Conservation (phyloP, 2,329 filamentous ascomycete species). For the Volutella citrinella region DNA sequence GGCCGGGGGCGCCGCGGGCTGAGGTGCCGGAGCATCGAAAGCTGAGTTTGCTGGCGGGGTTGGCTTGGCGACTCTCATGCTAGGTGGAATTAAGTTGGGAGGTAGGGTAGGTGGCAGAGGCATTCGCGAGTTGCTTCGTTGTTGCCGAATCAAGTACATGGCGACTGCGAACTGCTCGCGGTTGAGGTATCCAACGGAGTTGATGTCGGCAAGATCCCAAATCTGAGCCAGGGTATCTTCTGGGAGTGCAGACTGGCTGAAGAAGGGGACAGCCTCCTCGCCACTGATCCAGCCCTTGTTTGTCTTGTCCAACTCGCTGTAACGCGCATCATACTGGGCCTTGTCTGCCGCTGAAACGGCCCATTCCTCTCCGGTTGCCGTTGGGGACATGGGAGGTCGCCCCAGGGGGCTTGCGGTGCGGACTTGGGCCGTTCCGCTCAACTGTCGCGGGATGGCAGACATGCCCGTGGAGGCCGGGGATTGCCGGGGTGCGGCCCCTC, state of each 20-base stretch:
- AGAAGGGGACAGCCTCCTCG: constrained; percentile 90
- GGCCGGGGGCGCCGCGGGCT: constrained; percentile 37
- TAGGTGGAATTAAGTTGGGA: constrained; percentile 78
- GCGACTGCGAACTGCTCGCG: constrained; percentile 94
- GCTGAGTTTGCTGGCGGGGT: constrained; percentile 50
- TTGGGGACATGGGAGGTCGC: constrained; percentile 45
- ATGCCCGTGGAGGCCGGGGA: constrained; percentile 52
- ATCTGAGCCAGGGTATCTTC: constrained; percentile 91
- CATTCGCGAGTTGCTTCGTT: constrained; percentile 64
- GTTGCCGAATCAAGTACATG: constrained; percentile 94
- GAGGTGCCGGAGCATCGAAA: constrained; percentile 46
- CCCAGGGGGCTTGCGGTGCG: constrained; percentile 59
- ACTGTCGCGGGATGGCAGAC: constrained; percentile 75
- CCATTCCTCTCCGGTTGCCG: constrained; percentile 62
- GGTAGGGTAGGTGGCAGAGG: constrained; percentile 75
- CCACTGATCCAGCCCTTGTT: constrained; percentile 84
- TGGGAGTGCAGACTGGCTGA: constrained; percentile 85
- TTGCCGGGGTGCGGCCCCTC: constrained; percentile 48
- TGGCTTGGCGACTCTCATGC: constrained; percentile 65
- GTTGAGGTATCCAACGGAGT: constrained; percentile 79
- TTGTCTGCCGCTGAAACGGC: constrained; percentile 81
- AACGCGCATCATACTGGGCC: constrained; percentile 81
- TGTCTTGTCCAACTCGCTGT: constrained; percentile 75
- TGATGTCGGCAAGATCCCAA: constrained; percentile 95
- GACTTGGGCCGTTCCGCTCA: constrained; percentile 68